Conservation (phyloP, 2,329 filamentous ascomycete genomes). For the Cryphonectria carpinicola region DNA sequence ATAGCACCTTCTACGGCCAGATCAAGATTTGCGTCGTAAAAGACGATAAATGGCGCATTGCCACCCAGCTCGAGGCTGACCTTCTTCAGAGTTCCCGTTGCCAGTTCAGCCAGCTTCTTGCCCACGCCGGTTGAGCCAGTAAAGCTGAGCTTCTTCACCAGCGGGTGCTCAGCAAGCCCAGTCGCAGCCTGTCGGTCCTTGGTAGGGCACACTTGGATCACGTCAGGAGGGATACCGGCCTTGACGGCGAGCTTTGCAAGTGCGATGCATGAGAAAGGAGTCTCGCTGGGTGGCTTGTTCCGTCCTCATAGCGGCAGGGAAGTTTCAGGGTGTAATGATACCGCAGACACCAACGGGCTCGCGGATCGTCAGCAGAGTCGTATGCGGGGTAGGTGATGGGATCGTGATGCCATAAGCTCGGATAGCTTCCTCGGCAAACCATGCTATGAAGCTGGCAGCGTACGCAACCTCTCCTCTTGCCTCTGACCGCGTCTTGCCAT, state of each 20-base stretch:
- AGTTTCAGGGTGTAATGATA: constrained; percentile 43
- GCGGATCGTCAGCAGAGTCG: constrained; percentile 2
- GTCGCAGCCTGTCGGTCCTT: constrained; percentile 8
- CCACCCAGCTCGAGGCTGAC: constrained; percentile 68
- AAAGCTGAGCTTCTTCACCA: constrained; percentile 61
- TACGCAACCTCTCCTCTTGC: constrained; percentile 64
- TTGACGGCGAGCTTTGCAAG: constrained; percentile 66
- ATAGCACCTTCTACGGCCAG: constrained; percentile 58
- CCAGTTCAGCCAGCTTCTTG: constrained; percentile 58
- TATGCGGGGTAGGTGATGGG: constrained; percentile 35
- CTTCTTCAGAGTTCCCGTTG: constrained; percentile 65
- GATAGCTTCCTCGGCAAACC: constrained; percentile 65
- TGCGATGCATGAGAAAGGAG: constrained; percentile 69
- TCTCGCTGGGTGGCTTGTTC: constrained; percentile 73
- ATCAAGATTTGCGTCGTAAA: constrained; percentile 65
- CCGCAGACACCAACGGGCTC: neutral
- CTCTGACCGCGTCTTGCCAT: constrained; percentile 67
- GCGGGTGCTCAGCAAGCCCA: constrained; percentile 19
- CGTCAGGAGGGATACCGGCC: neutral
- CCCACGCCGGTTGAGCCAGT: constrained; percentile 66
- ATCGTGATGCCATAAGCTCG: constrained; percentile 64
- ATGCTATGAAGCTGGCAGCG: constrained; percentile 63
- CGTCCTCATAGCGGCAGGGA: constrained; percentile 57
- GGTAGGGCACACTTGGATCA: neutral
- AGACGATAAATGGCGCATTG: constrained; percentile 65